These are phyloP conservation scores for Kodamaea neixiangensis DNA, from an alignment of 805 yeast species.

Conservation along the genomic window DNA sequence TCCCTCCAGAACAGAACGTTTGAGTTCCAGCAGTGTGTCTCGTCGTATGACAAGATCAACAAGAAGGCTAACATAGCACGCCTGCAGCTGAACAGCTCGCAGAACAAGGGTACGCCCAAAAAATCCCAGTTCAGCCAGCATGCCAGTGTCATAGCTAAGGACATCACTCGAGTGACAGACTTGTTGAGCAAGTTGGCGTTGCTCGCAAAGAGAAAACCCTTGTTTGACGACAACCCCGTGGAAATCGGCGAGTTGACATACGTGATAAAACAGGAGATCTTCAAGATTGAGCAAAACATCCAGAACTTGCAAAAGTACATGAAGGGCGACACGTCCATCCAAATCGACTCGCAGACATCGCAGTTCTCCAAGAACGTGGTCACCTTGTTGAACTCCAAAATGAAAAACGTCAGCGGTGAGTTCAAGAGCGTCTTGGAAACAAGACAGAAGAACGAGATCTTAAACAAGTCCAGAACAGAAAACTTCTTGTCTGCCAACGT, in stretches of 20 bases:
- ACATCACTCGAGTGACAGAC: conserved; percentile 82
- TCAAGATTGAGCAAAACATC: conserved; percentile 72
- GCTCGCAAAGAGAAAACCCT: conserved; percentile 84
- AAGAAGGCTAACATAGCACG: conserved; percentile 35
- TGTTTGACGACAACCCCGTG: conserved; percentile 91
- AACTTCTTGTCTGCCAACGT: conserved; percentile 64
- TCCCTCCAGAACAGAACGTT: conserved; percentile 78
- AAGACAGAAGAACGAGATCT: conserved; percentile 81
- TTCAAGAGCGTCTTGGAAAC: conserved; percentile 87
- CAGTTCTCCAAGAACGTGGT: conserved; percentile 86
- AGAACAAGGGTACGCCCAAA: conserved; percentile 20
- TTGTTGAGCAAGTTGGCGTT: conserved; percentile 77
- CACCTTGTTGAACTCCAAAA: conserved; percentile 80
- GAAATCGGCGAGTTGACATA: conserved; percentile 92
- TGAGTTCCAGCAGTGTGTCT: conserved; percentile 91
- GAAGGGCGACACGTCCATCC: conserved; percentile 44
- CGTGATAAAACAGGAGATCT: conserved; percentile 82
- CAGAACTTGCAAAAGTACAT: conserved; percentile 59
- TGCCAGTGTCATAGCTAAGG: conserved; percentile 85
- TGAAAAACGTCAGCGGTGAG: conserved; percentile 89
- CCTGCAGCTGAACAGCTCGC: conserved; percentile 6
- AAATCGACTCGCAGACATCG: conserved; percentile 59
- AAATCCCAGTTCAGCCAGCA: conserved; percentile 49
- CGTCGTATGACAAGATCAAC: conserved; percentile 66
- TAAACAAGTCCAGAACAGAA: conserved; percentile 78